A percentile compares a stretch with the other conserved stretches of the same genome.
These are phyloP conservation scores for Neurospora sp. DNA, from an alignment of 2,329 filamentous ascomycete genomes.

Conservation along the genomic window DNA sequence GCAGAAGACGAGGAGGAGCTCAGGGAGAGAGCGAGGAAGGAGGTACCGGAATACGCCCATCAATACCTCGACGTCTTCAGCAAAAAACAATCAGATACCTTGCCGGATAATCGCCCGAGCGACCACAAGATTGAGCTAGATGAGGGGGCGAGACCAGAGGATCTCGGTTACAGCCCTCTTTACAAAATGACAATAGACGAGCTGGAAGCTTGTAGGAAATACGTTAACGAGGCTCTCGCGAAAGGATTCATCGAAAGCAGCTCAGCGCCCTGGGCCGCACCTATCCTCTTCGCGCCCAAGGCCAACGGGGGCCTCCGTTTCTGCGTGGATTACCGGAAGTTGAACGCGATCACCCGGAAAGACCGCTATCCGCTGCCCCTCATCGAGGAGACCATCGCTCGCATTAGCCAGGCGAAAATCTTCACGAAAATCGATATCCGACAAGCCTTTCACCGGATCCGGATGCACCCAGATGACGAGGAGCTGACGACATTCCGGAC, in stretches of 20 bases:
- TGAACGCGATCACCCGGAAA: neutral
- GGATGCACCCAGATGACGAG: neutral
- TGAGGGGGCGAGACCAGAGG: too few species aligned
- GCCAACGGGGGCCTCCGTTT: neutral
- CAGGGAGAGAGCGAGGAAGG: too few species aligned
- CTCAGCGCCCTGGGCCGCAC: neutral
- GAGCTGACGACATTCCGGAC: neutral
- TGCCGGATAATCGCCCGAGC: too few species aligned
- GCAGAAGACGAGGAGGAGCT: too few species aligned
- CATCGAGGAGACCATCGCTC: neutral
- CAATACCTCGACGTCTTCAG: too few species aligned
- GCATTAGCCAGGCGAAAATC: neutral
- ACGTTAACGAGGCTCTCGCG: neutral
- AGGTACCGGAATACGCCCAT: too few species aligned
- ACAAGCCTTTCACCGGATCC: neutral
- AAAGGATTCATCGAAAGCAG: conserved; percentile 3
- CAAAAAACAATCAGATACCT: too few species aligned
- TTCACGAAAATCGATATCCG: neutral
- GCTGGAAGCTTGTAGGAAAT: neutral
- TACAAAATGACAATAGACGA: neutral
- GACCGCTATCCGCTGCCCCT: neutral
- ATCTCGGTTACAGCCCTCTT: neutral
- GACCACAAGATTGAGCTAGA: too few species aligned
- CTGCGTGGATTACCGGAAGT: neutral
- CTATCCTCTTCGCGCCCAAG: neutral